Conservation (phyloP, 768 basidiomycete genomes). For the Strobilomyces confusus region DNA sequence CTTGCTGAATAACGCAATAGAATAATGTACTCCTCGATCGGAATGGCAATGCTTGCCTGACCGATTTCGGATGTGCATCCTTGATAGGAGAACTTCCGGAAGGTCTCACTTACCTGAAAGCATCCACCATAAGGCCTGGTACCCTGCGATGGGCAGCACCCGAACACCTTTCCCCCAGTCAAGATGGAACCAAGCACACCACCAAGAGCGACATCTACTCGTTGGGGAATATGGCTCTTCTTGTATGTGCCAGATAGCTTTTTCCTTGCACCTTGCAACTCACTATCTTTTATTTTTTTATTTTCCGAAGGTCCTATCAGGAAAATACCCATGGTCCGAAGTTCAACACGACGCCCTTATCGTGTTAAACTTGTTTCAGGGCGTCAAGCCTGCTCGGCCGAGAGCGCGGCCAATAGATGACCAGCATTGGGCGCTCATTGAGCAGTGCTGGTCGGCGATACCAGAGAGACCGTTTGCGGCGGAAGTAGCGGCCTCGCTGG, state of each 20-base stretch:
- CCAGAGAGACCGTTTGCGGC: background rate
- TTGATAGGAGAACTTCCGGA: background rate
- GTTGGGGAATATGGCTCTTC: constrained; percentile 25
- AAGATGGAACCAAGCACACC: background rate
- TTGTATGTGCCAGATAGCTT: constrained; percentile 5
- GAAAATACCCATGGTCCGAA: background rate
- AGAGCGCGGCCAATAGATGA: background rate
- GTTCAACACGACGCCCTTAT: background rate
- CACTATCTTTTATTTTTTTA: background rate
- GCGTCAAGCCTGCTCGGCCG: constrained; percentile 1
- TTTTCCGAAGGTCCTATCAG: constrained; percentile 18
- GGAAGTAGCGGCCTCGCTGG: background rate
- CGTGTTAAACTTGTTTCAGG: constrained; percentile 2
- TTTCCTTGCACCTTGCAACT: background rate
- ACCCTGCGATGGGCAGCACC: constrained; percentile 45
- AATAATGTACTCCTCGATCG: constrained; percentile 2
- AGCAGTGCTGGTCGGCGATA: constrained; percentile 4
- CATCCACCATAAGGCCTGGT: constrained; percentile 27
- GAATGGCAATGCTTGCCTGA: background rate
- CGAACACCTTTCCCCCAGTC: constrained; percentile 22
- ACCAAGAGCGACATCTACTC: background rate
- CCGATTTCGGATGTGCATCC: background rate
- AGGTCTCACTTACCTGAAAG: background rate
- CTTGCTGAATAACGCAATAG: background rate
- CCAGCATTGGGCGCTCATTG: constrained; percentile 6